These are phyloP conservation scores for Geotrichum bryndzae DNA, from an alignment of 1,139 yeast species.

Conservation along the genomic window DNA sequence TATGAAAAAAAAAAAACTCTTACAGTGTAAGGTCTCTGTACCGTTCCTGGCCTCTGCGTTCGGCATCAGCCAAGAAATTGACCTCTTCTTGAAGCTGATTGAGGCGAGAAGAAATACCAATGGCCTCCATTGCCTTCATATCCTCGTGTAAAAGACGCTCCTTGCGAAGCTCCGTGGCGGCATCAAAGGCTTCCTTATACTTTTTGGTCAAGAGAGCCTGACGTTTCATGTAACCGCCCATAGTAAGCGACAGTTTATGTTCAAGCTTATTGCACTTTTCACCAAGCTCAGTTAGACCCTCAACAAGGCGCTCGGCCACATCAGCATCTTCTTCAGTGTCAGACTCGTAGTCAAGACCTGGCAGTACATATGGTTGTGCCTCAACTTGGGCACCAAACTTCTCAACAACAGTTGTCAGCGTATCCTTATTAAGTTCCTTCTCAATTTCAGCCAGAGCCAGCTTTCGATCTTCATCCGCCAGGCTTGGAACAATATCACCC, in stretches of 20 bases:
- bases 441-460: constrained; percentile 36
- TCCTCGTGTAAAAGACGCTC: constrained; percentile 28
- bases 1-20: background rate
- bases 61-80: constrained; percentile 39
- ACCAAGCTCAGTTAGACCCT: constrained; percentile 27
- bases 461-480: constrained; percentile 36
- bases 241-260: constrained; percentile 30
- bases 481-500: background rate
- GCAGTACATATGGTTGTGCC: constrained; percentile 13
- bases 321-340: constrained; percentile 13
- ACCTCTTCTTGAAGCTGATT: constrained; percentile 39
- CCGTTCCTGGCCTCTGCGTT: constrained; percentile 36
- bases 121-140: constrained; percentile 34
- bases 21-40: constrained; percentile 26
- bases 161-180: constrained; percentile 30
- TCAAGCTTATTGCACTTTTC: constrained; percentile 36
- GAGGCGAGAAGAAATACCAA: constrained; percentile 33
- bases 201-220: constrained; percentile 32
- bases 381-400: constrained; percentile 18
- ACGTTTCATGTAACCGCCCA: constrained; percentile 38
- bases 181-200: constrained; percentile 28
- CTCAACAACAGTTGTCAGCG: constrained; percentile 5
- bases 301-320: constrained; percentile 19
- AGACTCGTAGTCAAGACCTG: constrained; percentile 11
- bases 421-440: constrained; percentile 25